Conservation (phyloP, 495 filamentous ascomycete genomes). For the Lasiosphaeris hirsuta region DNA sequence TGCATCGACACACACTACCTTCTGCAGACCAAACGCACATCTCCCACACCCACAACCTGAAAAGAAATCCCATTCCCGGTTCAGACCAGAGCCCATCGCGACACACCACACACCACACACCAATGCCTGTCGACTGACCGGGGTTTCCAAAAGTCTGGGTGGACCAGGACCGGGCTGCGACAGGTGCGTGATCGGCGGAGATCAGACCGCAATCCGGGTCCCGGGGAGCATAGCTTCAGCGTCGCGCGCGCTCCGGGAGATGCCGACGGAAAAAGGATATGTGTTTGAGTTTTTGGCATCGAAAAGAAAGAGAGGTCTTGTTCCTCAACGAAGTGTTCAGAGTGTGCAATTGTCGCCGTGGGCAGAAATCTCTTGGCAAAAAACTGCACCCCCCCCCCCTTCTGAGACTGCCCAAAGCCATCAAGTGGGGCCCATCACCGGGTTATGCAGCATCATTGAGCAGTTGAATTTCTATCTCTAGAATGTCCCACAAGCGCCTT, state of each 20-base stretch:
- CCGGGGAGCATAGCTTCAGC: not conserved
- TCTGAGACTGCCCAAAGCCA: no score
- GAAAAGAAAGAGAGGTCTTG: no score
- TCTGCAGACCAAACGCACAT: not conserved
- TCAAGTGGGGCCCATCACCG: no score
- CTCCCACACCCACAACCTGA: not conserved
- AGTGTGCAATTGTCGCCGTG: no score
- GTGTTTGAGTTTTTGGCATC: not conserved
- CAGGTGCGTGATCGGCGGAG: constrained; percentile 19
- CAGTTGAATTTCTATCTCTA: no score
- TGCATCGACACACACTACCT: not conserved
- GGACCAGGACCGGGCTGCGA: constrained; percentile 5
- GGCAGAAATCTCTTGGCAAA: no score
- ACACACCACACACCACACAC: not conserved
- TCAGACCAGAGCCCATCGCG: not conserved
- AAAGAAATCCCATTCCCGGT: not conserved
- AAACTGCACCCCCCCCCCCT: no score
- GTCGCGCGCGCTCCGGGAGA: not conserved
- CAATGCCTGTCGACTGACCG: not conserved
- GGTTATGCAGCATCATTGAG: no score
- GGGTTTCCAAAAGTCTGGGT: not conserved
- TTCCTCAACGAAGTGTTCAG: no score
- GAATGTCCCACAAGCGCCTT: no score
- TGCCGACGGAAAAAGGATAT: not conserved
- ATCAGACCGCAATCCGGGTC: constrained; percentile 15